Evolutionary conservation across 331 rosid genomes (phyloP), one percentile per base, ranked within the genome.

Genomic region (Phaseolus coccineus): DNA sequence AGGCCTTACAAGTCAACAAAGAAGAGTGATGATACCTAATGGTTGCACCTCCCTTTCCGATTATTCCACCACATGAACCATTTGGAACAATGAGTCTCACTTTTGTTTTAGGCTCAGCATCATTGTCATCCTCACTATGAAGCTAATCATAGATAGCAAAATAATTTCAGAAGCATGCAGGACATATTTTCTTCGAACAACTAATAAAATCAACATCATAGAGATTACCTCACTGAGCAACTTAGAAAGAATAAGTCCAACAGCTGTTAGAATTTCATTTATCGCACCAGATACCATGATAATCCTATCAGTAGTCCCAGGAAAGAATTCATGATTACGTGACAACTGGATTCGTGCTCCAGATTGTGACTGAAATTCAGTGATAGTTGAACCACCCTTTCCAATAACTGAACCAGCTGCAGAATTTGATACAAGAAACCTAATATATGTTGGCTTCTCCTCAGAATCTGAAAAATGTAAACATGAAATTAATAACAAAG

Each of bases 401-500:
- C 99, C 99, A 82, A 96, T 96, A 69, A 96, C 98, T 84, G 99
- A 96, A 76, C 99, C 99, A 84, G 99, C 99, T 8, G 99, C 99
- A 84, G 98, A 91, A 84, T 96, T 96, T 71, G 99, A 96, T 77
- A 93, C 99, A 28, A 96, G 96, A 88, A 96, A 96, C 90, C 88
- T 88, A 59, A 96, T 87, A 58, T 93, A 91, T 61, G 99, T 89
- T 39, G 96, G 88, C 94, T 88, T 91, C 87, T 93, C 99, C 73
- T 11, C 79, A 39, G 90, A 80, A 81, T 96, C 99, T 96, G 92
- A 74, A 76, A 85, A 78, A 73, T 61, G 69, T 56, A 78, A 73
- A 63, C 70, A 82, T 44, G 61, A 80, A 77, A 80, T 69, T 47
- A 5, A 70, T 80, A 62, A 74, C 51, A 70, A 83, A 76, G 2